Base-by-base conservation (phyloP, 1,284 basidiomycete species). In the Athelia psychrophila region DNA sequence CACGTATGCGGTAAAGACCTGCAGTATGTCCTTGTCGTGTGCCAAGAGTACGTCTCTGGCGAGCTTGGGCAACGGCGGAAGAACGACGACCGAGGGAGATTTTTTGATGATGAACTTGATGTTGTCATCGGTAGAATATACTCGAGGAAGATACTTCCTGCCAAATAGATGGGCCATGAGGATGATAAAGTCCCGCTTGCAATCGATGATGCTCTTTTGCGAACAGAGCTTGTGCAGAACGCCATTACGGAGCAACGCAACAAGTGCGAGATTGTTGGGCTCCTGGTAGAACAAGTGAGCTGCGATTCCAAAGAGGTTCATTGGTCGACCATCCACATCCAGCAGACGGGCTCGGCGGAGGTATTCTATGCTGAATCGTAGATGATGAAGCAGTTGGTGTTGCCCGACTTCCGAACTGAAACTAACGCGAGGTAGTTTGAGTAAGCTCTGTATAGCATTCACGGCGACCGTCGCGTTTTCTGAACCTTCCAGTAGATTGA, bases 301-400 rank as follows among this genome's bases (percentile, higher is more conserved):
- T 16, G 44, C 44, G 44, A 46, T 46, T 10, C 75, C 78, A 54
- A 77, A 83, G 3, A 86, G 65, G 56, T 85, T 81, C 61, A 83
- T 75, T 0, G 84, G 83, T 22, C 71, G 75, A 6, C 86, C 86
- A 18, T 65, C 58, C 27, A 64, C 61, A 50, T 81, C 74, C 40
- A 88, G 62, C 13, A 88, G 69, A 35, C 76, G 70, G 2, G 75
- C 65, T 2, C 81, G 79, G 27, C 82, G 76, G 15, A 88, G 75
- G 57, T 85, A 88, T 51, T 88, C 86, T 51, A 88, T 81, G 52
- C 78, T 80, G 68, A 88, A 88, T n/a, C 85, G 73, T 24, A 86
- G 61, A 55, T 86, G 84, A 58, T 88, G 83, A 18, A 83, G 60
- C 13, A 87, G 66, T 55, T 87, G 82, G 9, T 78, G 65, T 52